Evolutionary conservation across 805 yeast species (phyloP).

Genomic region (Candida pseudoglaebosa): DNA sequence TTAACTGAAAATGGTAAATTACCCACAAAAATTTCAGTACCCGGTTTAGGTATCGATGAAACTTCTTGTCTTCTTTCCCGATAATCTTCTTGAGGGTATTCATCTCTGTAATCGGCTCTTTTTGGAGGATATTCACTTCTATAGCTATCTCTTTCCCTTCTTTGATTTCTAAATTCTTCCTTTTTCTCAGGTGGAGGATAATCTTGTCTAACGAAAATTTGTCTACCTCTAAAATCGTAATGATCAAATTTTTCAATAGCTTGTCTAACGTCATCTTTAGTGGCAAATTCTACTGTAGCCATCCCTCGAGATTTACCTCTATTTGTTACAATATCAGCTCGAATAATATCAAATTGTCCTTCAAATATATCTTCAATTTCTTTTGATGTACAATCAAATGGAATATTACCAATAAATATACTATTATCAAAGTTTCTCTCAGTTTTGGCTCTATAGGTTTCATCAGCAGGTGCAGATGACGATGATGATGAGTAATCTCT

Average conservation of each 20-base stretch:
- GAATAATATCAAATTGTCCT: constrained; percentile 49
- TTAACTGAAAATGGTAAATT: constrained; percentile 77
- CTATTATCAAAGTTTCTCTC: constrained; percentile 65
- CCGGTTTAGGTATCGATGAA: constrained; percentile 25
- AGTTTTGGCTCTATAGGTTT: constrained; percentile 25
- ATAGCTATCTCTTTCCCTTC: constrained; percentile 10
- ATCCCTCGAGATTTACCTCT: constrained; percentile 83
- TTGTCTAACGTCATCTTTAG: constrained; percentile 56
- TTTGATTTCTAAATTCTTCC: constrained; percentile 15
- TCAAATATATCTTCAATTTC: constrained; percentile 59
- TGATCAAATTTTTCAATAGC: constrained; percentile 74
- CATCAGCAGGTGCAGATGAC: constrained; percentile 31
- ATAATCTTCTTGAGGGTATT: constrained; percentile 9
- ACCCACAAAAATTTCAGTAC: constrained; percentile 67
- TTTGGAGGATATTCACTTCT: constrained; percentile 22
- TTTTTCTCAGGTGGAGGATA: constrained; percentile 69
- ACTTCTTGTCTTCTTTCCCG: constrained; percentile 18
- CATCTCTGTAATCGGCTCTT: constrained; percentile 13
- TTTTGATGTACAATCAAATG: constrained; percentile 57
- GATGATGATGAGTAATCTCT: constrained; percentile 25
- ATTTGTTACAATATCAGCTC: constrained; percentile 78
- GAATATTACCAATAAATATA: constrained; percentile 70
- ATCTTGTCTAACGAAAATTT: constrained; percentile 85
- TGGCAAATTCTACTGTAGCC: constrained; percentile 84
- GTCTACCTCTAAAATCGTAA: constrained; percentile 63